Base-by-base conservation (phyloP, 2,329 filamentous ascomycete genomes). In the Ustulina deusta region DNA sequence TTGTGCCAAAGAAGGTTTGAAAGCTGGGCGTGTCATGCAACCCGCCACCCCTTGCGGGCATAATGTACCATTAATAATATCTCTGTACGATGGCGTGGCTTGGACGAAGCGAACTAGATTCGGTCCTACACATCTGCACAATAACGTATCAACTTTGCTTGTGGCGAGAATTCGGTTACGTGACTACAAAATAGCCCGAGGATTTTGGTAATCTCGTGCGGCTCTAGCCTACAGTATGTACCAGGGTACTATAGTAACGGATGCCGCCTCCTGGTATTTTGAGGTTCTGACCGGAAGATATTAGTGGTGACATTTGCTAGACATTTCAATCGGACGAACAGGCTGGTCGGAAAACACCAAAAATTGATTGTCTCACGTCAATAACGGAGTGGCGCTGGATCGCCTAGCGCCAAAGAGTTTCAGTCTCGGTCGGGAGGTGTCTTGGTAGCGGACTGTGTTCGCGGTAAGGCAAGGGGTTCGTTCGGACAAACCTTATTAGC, bases 71-170 rank as follows among this genome's bases (percentile, higher is more conserved):
- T 40, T 29, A 25, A 55, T 55, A 5, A 40, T n/a, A 56, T 9
- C 25, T 56, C n/a, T 63, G 29, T 56, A 56, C 13, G 51, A 63
- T 56, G 38, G 49, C 29, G 49, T 62, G 49, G 38, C 60, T 49
- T 7, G 54, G 38, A n/a, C n/a, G 13, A 52, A 34, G 32, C 34
- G 17, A 42, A 15, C 17, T 11, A 13, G 10, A 42, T 25, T 20
- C 3, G 38, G 27, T 49, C 22, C 27, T 4, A 48, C 44, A 25
- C 42, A 52, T n/a, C 20, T 10, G 13, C 46, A 32, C 48, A 17
- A 29, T 29, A 11, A 6, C 15, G 32, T 32, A 52, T 34, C 15
- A 34, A 20, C 20, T 49, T 32, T 17, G 27, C 27, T 9, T 27
- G 32, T 22, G 34, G 10, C 6, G 51, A 55, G n/a, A 36, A 54